Conservation (phyloP, 2,329 filamentous ascomycete genomes). For the Ascomycota sp. region DNA sequence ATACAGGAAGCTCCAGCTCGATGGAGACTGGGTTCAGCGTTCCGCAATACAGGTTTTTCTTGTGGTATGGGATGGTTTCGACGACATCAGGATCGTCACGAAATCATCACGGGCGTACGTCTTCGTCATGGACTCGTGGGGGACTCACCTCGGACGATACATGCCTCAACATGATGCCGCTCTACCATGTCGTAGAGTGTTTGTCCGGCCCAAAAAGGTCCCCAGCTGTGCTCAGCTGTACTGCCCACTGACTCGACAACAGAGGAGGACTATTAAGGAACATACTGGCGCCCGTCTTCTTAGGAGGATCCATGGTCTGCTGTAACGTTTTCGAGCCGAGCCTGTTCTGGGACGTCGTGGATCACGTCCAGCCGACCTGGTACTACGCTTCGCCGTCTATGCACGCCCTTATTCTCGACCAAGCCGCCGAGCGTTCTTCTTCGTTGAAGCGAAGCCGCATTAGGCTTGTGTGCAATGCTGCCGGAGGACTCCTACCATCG, state of each 20-base stretch:
- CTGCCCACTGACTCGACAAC: background rate
- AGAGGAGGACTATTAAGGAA: constrained; percentile 32
- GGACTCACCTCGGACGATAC: constrained; percentile 23
- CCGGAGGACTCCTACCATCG: constrained; percentile 29
- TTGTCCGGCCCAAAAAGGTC: background rate
- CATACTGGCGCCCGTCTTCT: constrained; percentile 31
- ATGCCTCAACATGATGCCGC: constrained; percentile 38
- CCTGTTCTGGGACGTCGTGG: constrained; percentile 33
- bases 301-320: constrained; percentile 31
- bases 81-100: constrained; percentile 14
- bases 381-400: constrained; percentile 38
- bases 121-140: constrained; percentile 33
- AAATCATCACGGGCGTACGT: constrained; percentile 26
- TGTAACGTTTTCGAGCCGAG: constrained; percentile 32
- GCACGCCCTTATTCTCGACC: constrained; percentile 32
- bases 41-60: constrained; percentile 18
- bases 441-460: constrained; percentile 22
- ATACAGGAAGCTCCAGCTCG: constrained; percentile 17
- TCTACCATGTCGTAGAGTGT: constrained; percentile 30
- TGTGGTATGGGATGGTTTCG: constrained; percentile 15
- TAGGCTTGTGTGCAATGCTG: constrained; percentile 33
- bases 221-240: too few relatives aligned
- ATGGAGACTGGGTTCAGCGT: constrained; percentile 8
- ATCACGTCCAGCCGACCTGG: constrained; percentile 28
- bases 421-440: constrained; percentile 17